These are phyloP conservation scores for Suillus spraguei DNA, from an alignment of 768 basidiomycete genomes.

Conservation along the genomic window DNA sequence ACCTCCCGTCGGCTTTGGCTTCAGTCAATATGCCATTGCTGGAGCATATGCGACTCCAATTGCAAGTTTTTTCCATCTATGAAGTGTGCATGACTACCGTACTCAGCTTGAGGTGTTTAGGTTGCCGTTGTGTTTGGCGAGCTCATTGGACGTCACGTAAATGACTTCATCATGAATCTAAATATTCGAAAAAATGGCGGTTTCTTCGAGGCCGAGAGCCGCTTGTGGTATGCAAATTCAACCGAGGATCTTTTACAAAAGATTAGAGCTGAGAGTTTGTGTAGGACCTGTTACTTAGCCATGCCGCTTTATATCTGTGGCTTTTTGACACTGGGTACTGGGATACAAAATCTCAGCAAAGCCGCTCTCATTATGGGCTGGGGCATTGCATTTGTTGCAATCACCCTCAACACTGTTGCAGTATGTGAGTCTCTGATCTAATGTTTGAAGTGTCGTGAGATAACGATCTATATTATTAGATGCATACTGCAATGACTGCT, in stretches of 20 bases:
- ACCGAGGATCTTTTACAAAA: neutral
- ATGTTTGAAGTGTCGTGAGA: neutral
- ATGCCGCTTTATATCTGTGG: constrained; percentile 44
- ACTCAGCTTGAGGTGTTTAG: constrained; percentile 22
- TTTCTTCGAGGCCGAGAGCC: constrained; percentile 55
- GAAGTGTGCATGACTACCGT: neutral
- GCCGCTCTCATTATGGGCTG: constrained; percentile 42
- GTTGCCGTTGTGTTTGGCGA: constrained; percentile 55
- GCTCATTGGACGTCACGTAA: constrained; percentile 49
- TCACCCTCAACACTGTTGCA: constrained; percentile 43
- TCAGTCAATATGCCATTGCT: constrained; percentile 42
- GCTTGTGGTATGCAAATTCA: constrained; percentile 38
- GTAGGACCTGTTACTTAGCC: constrained; percentile 41
- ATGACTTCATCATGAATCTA: constrained; percentile 51
- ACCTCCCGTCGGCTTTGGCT: constrained; percentile 49
- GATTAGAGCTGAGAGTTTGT: neutral
- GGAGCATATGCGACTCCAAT: constrained; percentile 48
- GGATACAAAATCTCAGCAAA: constrained; percentile 33
- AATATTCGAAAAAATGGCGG: constrained; percentile 48
- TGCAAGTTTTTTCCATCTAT: constrained; percentile 24
- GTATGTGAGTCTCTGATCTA: constrained; percentile 32
- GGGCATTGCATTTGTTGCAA: constrained; percentile 41
- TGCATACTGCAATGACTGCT: constrained; percentile 42
- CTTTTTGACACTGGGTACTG: constrained; percentile 44
- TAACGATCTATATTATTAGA: constrained; percentile 24